phyloP scores from a whole-genome alignment of 1,284 basidiomycete genomes.

The Cryptococcus sp. region DNA sequence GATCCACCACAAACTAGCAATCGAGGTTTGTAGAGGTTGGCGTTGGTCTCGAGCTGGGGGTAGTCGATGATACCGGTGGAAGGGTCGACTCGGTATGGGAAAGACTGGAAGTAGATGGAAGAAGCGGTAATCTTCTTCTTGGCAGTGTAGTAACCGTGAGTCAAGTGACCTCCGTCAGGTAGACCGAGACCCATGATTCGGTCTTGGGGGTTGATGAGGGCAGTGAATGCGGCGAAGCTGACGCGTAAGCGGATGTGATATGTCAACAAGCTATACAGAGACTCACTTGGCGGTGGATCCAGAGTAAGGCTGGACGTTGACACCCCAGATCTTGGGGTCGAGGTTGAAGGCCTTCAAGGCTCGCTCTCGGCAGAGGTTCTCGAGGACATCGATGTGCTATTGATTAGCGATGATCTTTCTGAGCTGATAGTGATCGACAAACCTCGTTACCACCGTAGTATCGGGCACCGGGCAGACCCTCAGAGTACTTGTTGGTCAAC shows the following conservation, averaged over 20 bases:
- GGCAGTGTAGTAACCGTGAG: slow-evolving; percentile 97
- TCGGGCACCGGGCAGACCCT: slow-evolving; percentile 88
- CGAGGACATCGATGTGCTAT: slow-evolving; percentile 88
- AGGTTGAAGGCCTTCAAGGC: slow-evolving; percentile 96
- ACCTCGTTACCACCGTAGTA: slow-evolving; percentile 96
- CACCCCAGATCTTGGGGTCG: slow-evolving; percentile 86
- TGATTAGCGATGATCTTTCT: background rate
- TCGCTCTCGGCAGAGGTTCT: slow-evolving; percentile 89
- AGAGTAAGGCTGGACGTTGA: slow-evolving; percentile 99
- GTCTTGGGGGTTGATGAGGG: slow-evolving; percentile 94
- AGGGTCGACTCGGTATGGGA: slow-evolving; percentile 88
- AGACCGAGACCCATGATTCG: slow-evolving; percentile 99
- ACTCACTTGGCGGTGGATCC: slow-evolving; percentile 83
- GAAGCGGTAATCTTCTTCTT: slow-evolving; percentile 99
- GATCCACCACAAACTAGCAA: slow-evolving; percentile 97
- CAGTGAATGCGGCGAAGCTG: slow-evolving; percentile 96
- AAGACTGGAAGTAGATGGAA: slow-evolving; percentile 99
- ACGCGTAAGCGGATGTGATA: background rate
- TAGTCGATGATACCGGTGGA: slow-evolving; percentile 91
- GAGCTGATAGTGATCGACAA: slow-evolving; percentile 9
- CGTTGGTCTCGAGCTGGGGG: slow-evolving; percentile 73
- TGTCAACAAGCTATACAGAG: background rate
- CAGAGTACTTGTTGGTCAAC: slow-evolving; percentile 97
- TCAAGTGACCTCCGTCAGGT: slow-evolving; percentile 96
- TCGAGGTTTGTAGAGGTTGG: slow-evolving; percentile 93